Evolutionary conservation across 2,329 filamentous ascomycete genomes (phyloP).

Genomic region (Alternaria angustiovoidea): DNA sequence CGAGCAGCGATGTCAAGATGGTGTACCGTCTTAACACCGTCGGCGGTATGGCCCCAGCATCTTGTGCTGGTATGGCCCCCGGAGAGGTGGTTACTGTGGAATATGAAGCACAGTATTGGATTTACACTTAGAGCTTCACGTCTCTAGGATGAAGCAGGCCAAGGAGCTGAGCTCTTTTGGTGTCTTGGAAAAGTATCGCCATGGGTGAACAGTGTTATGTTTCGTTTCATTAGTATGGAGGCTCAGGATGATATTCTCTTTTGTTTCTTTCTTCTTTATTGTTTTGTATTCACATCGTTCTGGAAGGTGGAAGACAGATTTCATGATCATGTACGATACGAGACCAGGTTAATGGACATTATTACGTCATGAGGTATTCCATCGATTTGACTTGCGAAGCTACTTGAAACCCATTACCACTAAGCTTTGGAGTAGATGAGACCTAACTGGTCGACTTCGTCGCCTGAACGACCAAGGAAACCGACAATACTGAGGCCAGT

Average conservation of each 20-base stretch:
- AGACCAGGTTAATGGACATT: neutral
- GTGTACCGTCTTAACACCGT: constrained; percentile 86
- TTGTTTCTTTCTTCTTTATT: neutral
- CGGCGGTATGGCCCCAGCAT: constrained; percentile 77
- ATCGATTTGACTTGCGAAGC: neutral
- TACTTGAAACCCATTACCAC: neutral
- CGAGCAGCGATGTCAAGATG: constrained; percentile 63
- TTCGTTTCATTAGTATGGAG: neutral
- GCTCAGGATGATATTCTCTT: neutral
- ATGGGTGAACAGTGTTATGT: neutral
- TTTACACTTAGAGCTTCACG: constrained; percentile 46
- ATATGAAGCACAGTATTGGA: constrained; percentile 84
- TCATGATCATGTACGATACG: neutral
- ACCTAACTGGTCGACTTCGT: constrained; percentile 65
- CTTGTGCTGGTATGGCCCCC: constrained; percentile 64
- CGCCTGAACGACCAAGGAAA: constrained; percentile 61
- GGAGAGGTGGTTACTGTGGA: constrained; percentile 71
- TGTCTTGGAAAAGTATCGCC: neutral
- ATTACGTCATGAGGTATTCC: neutral
- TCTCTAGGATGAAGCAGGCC: neutral
- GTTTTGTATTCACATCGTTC: neutral
- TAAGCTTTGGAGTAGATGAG: constrained; percentile 37
- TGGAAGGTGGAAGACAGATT: neutral
- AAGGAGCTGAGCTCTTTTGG: neutral
- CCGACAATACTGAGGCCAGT: constrained; percentile 63